Evolutionary conservation across 108 stramenopile species (phyloP).

Genomic region (Cyclotella choctawhatcheeana): DNA sequence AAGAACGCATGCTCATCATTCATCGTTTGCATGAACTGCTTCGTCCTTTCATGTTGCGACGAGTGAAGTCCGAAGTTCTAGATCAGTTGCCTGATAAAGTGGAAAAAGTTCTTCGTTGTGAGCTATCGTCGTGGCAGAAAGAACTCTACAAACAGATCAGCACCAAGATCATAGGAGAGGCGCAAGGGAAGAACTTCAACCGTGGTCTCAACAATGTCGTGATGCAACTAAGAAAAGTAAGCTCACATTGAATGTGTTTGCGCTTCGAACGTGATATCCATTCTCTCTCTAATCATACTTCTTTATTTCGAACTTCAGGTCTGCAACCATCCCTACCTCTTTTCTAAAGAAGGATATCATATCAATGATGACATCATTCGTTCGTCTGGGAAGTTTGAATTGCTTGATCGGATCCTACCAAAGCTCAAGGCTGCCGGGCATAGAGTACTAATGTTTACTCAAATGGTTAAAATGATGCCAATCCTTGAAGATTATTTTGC

Average conservation of each 20-base stretch:
- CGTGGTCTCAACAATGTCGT: constrained; percentile 89
- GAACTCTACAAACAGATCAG: constrained; percentile 88
- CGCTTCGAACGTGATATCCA: background rate
- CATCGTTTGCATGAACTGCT: constrained; percentile 91
- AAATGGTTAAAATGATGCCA: constrained; percentile 95
- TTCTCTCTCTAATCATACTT: background rate
- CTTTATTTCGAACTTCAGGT: constrained; percentile 4
- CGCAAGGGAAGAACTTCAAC: constrained; percentile 47
- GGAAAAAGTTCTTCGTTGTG: constrained; percentile 89
- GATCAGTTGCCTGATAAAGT: constrained; percentile 92
- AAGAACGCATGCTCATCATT: constrained; percentile 93
- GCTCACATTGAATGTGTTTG: background rate
- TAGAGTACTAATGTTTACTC: constrained; percentile 94
- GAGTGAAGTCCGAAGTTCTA: constrained; percentile 88
- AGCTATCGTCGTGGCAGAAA: constrained; percentile 87
- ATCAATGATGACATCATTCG: constrained; percentile 83
- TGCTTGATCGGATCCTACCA: constrained; percentile 93
- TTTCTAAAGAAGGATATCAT: constrained; percentile 80
- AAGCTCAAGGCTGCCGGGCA: constrained; percentile 91
- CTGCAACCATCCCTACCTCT: constrained; percentile 91
- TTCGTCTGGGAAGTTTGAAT: constrained; percentile 90
- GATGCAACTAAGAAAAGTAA: constrained; percentile 94
- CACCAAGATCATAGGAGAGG: constrained; percentile 71
- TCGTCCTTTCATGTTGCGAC: constrained; percentile 92
- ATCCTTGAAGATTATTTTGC: constrained; percentile 94